Evolutionary conservation across 805 yeast genomes (phyloP).

Genomic region (Spathaspora gorwiae): DNA sequence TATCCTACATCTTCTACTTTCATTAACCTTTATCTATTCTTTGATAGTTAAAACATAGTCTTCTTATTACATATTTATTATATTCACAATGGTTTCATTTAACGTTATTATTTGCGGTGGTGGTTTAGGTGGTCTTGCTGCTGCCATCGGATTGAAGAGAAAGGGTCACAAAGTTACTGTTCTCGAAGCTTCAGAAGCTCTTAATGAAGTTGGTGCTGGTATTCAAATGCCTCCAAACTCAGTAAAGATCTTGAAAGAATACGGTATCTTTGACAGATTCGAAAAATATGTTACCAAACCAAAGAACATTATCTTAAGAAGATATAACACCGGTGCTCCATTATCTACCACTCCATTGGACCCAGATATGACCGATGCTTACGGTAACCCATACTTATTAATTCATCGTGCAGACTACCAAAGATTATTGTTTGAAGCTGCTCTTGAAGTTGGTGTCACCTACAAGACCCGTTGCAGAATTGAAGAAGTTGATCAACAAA

Average conservation of each 20-base stretch:
- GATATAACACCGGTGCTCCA: constrained; percentile 18
- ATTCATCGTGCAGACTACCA: constrained; percentile 25
- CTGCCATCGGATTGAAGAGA: constrained; percentile 19
- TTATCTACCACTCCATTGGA: constrained; percentile 15
- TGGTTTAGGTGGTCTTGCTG: constrained; percentile 26
- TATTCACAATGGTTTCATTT: constrained; percentile 3
- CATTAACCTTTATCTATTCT: too few species aligned
- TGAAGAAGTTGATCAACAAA: constrained; percentile 16
- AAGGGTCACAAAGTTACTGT: constrained; percentile 22
- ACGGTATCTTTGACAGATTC: constrained; percentile 15
- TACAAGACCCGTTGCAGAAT: constrained; percentile 12
- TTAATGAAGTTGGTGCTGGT: constrained; percentile 30
- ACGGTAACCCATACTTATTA: constrained; percentile 17
- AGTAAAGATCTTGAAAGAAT: constrained; percentile 16
- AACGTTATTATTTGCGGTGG: constrained; percentile 17
- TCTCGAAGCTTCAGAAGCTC: constrained; percentile 20
- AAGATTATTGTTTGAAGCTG: constrained; percentile 17
- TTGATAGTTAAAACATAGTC: too few species aligned
- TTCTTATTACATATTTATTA: too few species aligned
- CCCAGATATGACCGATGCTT: constrained; percentile 13
- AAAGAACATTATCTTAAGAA: constrained; percentile 8
- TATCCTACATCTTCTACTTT: too few species aligned
- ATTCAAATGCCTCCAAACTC: constrained; percentile 28
- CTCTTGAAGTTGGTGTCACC: constrained; percentile 15
- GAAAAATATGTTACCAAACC: constrained; percentile 13